Base-by-base conservation (phyloP, 352 stramenopile species). In the Pythium rishiriense region DNA sequence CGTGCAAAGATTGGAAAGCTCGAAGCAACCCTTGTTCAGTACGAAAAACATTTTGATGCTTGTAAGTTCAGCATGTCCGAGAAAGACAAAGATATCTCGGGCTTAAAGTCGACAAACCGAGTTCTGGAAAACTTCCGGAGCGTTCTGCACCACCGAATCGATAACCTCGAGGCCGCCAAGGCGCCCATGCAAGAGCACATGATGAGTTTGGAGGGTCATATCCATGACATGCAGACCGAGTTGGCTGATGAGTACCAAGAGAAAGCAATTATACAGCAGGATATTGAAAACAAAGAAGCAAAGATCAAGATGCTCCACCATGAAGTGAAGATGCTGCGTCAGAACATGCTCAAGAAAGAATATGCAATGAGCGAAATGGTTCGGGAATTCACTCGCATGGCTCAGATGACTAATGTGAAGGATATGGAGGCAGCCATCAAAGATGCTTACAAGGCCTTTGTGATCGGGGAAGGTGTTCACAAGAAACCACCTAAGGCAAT, bases 111-210 rank as follows among this genome's bases (percentile, higher is more conserved):
- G 7, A 85, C 80, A 1, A 93, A 95, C 49, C 79, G 82, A 10
- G 74, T 93, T 8, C 69, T 93, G 1, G 86, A 95, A 52, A 95
- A 88, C 62, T 94, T 94, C 41, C 83, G 85, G 9, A 93, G 83
- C 2, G 86, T 94, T 28, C 54, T 94, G 15, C 76, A 88, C 42
- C 70, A 92, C 58, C 84, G 86, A 2, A 85, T 94, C 47, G 81
- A 93, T 48, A 83, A 79, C 7, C 69, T 94, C 5, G 80, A 93
- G 66, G 79, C 74, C 1, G 81, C 88, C 22, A 87, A 93, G 52
- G 72, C 75, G 3, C 86, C 86, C 3, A 88, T 94, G 79, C 73
- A 83, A 49, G 64, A 79, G 2, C 86, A 93, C 52, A 68, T 93
- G 62, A 45, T 33, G 1, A 60, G 52, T 9, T 59, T 94, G 15